These are phyloP conservation scores for Tetracentron sinense DNA, from an alignment of 164 flowering plant genomes.

Conservation along the genomic window DNA sequence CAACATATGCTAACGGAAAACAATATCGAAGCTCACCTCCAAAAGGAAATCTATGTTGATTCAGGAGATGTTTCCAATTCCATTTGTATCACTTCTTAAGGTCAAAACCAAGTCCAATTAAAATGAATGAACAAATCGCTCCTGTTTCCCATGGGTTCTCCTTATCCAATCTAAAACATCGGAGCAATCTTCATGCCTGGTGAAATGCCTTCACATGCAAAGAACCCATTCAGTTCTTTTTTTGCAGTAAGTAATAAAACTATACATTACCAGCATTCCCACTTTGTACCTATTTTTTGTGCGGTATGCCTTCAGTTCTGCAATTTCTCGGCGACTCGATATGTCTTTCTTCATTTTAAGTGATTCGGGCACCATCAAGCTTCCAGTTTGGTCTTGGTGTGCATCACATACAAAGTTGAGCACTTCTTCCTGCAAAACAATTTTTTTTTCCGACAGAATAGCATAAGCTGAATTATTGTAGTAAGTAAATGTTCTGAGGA, in stretches of 20 bases:
- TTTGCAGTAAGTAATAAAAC: not conserved
- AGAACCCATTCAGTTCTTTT: constrained; percentile 1
- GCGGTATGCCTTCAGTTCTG: constrained; percentile 59
- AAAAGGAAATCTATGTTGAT: not conserved
- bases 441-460: not conserved
- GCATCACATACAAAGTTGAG: constrained; percentile 63
- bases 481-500: not conserved
- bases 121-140: constrained; percentile 11
- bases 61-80: constrained; percentile 2
- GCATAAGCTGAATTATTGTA: not conserved
- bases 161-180: constrained; percentile 65
- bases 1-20: not conserved
- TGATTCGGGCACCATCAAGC: constrained; percentile 51
- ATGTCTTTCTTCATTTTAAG: constrained; percentile 57
- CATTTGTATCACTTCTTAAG: not conserved
- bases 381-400: constrained; percentile 47
- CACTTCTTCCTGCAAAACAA: constrained; percentile 56
- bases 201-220: constrained; percentile 52
- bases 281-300: constrained; percentile 57
- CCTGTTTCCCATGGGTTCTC: constrained; percentile 35
- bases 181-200: constrained; percentile 52
- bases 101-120: constrained; percentile 3
- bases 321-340: constrained; percentile 31
- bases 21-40: not conserved
- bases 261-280: too few species aligned